Conservation (phyloP, 2,329 filamentous ascomycete species). For the Phialophora macrospora region DNA sequence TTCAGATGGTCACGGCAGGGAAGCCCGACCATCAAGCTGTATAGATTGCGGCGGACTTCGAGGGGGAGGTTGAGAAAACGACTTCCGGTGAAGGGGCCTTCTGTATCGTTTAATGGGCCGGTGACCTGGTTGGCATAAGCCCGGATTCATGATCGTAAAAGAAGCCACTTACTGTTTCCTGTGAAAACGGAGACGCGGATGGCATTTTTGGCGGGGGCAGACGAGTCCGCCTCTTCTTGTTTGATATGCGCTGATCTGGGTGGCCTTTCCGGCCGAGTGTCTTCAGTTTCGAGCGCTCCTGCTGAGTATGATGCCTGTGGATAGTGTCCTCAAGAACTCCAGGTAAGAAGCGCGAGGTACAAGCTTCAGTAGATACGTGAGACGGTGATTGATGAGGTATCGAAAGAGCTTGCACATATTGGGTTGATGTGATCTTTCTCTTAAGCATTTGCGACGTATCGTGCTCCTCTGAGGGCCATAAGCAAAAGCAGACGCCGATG, state of each 20-base stretch:
- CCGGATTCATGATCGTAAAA: not conserved
- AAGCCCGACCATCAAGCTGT: constrained; percentile 25
- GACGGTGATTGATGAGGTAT: not conserved
- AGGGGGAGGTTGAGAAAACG: constrained; percentile 27
- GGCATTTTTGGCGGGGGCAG: not conserved
- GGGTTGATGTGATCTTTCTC: not conserved
- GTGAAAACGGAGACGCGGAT: not conserved
- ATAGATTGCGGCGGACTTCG: constrained; percentile 30
- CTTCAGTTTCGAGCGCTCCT: not conserved
- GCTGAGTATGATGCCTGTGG: not conserved
- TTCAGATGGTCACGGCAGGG: constrained; percentile 21
- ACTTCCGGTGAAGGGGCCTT: not conserved
- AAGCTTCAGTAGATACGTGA: not conserved
- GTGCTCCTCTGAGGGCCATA: not conserved
- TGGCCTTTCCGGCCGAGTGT: not conserved
- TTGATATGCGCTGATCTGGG: not conserved
- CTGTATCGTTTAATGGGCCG: not conserved
- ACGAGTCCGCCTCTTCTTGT: not conserved
- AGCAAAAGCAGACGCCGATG: not conserved
- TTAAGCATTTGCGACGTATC: constrained; percentile 8
- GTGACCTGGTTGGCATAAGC: not conserved
- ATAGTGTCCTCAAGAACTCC: not conserved
- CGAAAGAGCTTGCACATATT: constrained; percentile 6
- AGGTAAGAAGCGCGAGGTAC: not conserved
- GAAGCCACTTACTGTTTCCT: constrained; percentile 4